phyloP scores from a whole-genome alignment of 768 basidiomycete species.

The Trametes villosa region DNA sequence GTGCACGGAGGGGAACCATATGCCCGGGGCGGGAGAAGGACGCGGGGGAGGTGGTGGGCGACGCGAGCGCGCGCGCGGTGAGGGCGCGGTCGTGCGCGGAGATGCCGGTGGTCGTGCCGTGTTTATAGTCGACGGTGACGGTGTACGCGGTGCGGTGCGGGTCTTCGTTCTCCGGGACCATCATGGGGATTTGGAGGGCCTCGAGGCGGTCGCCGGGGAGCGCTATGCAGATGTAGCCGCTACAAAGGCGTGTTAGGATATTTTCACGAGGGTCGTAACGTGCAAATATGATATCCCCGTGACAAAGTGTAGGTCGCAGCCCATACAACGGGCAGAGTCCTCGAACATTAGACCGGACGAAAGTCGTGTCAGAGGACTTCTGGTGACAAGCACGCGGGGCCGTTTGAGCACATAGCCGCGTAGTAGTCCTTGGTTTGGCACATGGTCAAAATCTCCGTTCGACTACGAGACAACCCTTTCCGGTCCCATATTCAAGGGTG shows the following conservation, averaged over 20 bases:
- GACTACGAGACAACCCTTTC: too few relatives aligned
- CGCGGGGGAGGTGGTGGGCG: conserved; percentile 51
- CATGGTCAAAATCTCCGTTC: too few relatives aligned
- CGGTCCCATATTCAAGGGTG: too few relatives aligned
- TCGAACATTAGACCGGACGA: too few relatives aligned
- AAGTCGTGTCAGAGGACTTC: too few relatives aligned
- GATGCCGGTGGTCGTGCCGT: conserved; percentile 96
- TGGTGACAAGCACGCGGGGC: too few relatives aligned
- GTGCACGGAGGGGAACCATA: conserved; percentile 90
- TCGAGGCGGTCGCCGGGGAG: conserved; percentile 77
- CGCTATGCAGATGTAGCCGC: conserved; percentile 93
- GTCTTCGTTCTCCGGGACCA: conserved; percentile 91
- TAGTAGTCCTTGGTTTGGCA: too few relatives aligned
- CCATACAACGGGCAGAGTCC: too few relatives aligned
- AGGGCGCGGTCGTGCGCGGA: conserved; percentile 94
- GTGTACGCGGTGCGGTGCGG: conserved; percentile 94
- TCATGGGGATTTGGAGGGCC: conserved; percentile 86
- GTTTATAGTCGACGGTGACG: conserved; percentile 90
- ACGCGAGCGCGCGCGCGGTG: conserved; percentile 83
- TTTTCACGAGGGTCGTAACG: not conserved
- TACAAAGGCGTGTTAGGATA: conserved; percentile 35
- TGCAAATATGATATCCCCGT: not conserved
- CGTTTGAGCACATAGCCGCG: too few relatives aligned
- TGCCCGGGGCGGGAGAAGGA: conserved; percentile 95
- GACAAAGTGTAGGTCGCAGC: too few relatives aligned